Conservation (phyloP, 2,329 filamentous ascomycete genomes). For the Fusarium palustre region DNA sequence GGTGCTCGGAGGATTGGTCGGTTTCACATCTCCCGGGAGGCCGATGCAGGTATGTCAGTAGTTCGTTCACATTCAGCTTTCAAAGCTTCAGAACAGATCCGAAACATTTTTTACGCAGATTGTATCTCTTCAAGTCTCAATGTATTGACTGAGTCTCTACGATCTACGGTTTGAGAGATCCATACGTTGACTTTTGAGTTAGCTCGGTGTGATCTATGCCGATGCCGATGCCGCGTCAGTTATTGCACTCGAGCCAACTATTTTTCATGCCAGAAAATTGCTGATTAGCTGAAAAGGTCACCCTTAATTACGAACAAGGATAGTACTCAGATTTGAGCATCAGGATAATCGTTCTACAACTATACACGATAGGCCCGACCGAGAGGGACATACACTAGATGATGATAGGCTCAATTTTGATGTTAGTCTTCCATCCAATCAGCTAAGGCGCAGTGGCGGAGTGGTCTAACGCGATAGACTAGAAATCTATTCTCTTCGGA, state of each 20-base stretch:
- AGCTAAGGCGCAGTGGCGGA: conserved; percentile 29
- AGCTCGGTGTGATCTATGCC: not conserved
- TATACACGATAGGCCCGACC: no score
- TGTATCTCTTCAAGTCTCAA: rapidly evolving
- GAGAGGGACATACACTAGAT: no score
- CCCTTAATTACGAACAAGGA: rapidly evolving
- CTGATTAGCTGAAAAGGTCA: not conserved
- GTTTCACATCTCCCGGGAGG: not conserved
- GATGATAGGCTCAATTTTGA: rapidly evolving
- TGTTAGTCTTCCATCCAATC: not conserved
- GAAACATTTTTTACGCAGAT: not conserved
- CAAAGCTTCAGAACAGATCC: not conserved
- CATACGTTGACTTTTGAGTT: not conserved
- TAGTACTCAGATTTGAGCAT: not conserved
- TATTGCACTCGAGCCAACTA: not conserved
- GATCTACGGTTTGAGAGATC: not conserved
- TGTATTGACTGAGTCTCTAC: no score
- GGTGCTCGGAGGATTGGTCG: not conserved
- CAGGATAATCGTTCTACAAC: no score
- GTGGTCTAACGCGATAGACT: conserved; percentile 36
- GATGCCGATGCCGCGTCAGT: not conserved
- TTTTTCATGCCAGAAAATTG: not conserved
- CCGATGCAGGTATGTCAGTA: conserved; percentile 7
- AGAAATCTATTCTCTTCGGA: conserved; percentile 35
- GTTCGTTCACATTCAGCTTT: not conserved